phyloP scores from a whole-genome alignment of 164 flowering plant species.

The Piper longum region DNA sequence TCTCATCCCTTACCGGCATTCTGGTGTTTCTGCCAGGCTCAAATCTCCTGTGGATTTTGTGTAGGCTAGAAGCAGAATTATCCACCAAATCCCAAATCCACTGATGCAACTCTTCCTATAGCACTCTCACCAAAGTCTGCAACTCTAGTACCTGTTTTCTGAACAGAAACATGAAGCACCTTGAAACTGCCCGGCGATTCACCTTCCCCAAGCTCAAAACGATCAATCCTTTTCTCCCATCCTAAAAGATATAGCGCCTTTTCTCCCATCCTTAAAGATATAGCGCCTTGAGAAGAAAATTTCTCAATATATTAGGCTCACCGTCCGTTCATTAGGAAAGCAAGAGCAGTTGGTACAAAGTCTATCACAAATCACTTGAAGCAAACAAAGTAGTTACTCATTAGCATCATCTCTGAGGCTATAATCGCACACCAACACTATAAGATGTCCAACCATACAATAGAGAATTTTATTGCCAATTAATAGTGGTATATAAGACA shows the following conservation, averaged over 20 bases:
- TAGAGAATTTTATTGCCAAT: too few species aligned
- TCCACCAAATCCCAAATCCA: constrained; percentile 20
- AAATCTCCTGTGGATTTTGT: constrained; percentile 19
- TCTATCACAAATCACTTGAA: constrained; percentile 13
- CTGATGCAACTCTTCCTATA: constrained; percentile 21
- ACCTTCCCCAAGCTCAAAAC: constrained; percentile 18
- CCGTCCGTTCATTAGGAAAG: constrained; percentile 16
- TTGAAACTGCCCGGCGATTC: constrained; percentile 17
- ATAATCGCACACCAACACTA: too few species aligned
- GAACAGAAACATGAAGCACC: constrained; percentile 12
- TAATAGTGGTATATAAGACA: too few species aligned
- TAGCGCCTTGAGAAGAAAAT: constrained; percentile 16
- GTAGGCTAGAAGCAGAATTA: constrained; percentile 17
- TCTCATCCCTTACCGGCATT: constrained; percentile 16
- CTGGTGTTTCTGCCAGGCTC: constrained; percentile 13
- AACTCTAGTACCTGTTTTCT: constrained; percentile 9
- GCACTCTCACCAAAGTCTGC: constrained; percentile 23
- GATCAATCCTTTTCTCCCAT: constrained; percentile 18
- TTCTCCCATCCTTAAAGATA: constrained; percentile 10
- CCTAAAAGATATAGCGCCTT: too few species aligned
- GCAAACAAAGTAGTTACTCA: neutral
- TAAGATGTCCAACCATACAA: too few species aligned
- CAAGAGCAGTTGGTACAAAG: constrained; percentile 18
- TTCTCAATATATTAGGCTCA: constrained; percentile 16
- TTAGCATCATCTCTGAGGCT: neutral